Percentiles rank a stretch among this genome's conserved stretches.
These are phyloP conservation scores for Elasticomyces elasticus DNA, from an alignment of 495 filamentous ascomycete species.

Conservation along the genomic window DNA sequence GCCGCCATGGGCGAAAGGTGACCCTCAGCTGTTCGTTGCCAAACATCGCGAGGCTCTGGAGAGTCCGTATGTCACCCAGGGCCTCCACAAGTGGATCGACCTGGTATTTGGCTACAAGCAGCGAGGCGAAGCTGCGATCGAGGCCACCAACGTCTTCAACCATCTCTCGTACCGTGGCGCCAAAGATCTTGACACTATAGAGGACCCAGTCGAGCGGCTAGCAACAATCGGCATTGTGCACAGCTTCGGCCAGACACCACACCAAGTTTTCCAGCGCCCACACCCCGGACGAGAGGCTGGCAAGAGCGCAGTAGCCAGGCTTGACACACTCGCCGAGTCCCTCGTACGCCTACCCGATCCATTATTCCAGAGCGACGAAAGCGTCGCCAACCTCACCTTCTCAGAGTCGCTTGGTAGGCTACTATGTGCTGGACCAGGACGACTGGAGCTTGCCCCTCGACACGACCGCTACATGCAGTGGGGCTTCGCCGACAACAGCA, in stretches of 20 bases:
- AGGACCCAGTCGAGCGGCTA: slow-evolving; percentile 71
- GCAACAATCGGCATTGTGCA: slow-evolving; percentile 93
- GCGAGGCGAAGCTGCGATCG: slow-evolving; percentile 82
- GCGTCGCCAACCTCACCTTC: slow-evolving; percentile 70
- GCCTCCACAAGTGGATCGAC: slow-evolving; percentile 93
- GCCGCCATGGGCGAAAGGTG: slow-evolving; percentile 94
- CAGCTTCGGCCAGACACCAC: slow-evolving; percentile 95
- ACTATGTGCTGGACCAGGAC: slow-evolving; percentile 69
- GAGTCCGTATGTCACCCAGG: slow-evolving; percentile 82
- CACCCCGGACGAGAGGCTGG: slow-evolving; percentile 65
- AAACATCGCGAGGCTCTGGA: slow-evolving; percentile 92
- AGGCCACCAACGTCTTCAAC: slow-evolving; percentile 91
- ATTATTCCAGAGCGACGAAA: slow-evolving; percentile 70
- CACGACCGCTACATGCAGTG: slow-evolving; percentile 92
- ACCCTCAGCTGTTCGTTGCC: slow-evolving; percentile 88
- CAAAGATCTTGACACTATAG: slow-evolving; percentile 82
- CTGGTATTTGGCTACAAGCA: slow-evolving; percentile 93
- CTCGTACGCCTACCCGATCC: slow-evolving; percentile 74
- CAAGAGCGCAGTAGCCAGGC: slow-evolving; percentile 47
- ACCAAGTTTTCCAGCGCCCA: slow-evolving; percentile 77
- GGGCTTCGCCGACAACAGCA: slow-evolving; percentile 87
- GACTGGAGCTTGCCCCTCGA: slow-evolving; percentile 73
- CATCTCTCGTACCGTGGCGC: slow-evolving; percentile 90
- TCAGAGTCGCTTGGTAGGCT: slow-evolving; percentile 69
- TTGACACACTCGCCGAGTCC: slow-evolving; percentile 69